Evolutionary conservation across 805 yeast species (phyloP), one percentile per base, ranked within the genome.

Genomic region (Saccharomycopsis olivae): DNA sequence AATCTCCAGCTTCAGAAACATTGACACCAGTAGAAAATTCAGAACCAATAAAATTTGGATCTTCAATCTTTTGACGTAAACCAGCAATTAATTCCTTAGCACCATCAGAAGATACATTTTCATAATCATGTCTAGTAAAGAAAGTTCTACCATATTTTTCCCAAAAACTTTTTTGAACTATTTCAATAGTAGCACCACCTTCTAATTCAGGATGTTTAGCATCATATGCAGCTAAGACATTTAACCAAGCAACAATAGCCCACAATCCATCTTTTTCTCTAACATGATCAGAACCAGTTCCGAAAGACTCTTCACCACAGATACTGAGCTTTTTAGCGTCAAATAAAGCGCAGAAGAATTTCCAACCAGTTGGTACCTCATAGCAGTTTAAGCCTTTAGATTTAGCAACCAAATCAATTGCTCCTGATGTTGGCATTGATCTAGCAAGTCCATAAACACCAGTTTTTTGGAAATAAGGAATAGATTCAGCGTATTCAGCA

Each of bases 281-380:
- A 49, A 92, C 82, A 57, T 89, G 98, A 64, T 47, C 82, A 15
- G 96, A 87, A 33, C 98, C 98, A 21, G 98, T 89, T 55, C 98
- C 98, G 54, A 89, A 89, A 23, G 94, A 81, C 65, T 89, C 98
- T 63, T 89, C 98, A 52, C 98, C 98, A 64, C 98, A 89, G 56
- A 89, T 89, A 44, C 95, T 83, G 52, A 89, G 71, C 64, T 87
- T 88, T 54, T 85, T 75, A 29, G 94, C 88, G 57, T 89, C 98
- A 54, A 89, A 89, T 49, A 89, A 65, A 3, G 95, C 89, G 63
- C 97, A 88, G 73, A 89, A 89, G 59, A 89, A 89, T 63, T 89
- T 89, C 98, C 98, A 89, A 27, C 97, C 98, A 15, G 98, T 89
- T 40, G 98, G 98, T 4, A 92, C 97, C 62, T 92, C 98, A 61